These are phyloP conservation scores for Incumbomyces lentus DNA, from an alignment of 2,329 filamentous ascomycete species.

Conservation along the genomic window DNA sequence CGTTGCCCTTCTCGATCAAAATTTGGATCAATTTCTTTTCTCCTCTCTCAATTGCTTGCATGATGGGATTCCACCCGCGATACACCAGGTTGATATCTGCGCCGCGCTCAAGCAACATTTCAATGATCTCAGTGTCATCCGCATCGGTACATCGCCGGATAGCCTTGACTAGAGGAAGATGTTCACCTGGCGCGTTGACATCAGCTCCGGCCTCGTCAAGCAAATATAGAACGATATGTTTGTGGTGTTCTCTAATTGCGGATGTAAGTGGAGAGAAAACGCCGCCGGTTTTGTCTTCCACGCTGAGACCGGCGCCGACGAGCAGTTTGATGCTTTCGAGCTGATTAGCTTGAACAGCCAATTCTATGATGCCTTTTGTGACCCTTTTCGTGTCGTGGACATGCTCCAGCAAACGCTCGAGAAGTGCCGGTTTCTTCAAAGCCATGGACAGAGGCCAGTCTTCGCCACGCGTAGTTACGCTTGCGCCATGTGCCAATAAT, in stretches of 20 bases:
- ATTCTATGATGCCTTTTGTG: conserved; percentile 58
- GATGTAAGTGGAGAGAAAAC: conserved; percentile 62
- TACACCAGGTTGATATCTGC: conserved; percentile 60
- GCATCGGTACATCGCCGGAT: conserved; percentile 46
- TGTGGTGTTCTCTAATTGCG: conserved; percentile 53
- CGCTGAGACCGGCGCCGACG: conserved; percentile 52
- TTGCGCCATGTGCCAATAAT: conserved; percentile 48
- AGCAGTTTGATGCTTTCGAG: conserved; percentile 58
- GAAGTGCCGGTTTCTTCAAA: conserved; percentile 49
- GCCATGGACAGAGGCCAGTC: conserved; percentile 65
- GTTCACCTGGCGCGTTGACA: conserved; percentile 58
- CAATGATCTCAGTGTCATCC: conserved; percentile 49
- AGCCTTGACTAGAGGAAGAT: conserved; percentile 61
- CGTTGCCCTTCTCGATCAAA: conserved; percentile 25
- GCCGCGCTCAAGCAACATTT: conserved; percentile 52
- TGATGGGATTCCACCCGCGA: conserved; percentile 55
- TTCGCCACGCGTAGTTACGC: conserved; percentile 53
- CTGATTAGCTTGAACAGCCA: conserved; percentile 56
- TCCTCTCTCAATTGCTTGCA: conserved; percentile 57
- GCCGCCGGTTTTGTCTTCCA: conserved; percentile 62
- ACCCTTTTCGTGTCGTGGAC: conserved; percentile 43
- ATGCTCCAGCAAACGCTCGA: conserved; percentile 48
- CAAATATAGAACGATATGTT: conserved; percentile 51
- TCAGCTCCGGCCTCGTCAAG: conserved; percentile 53
- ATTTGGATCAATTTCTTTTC: conserved; percentile 45